Conservation (phyloP, 768 basidiomycete species). For the Collybia sordida region DNA sequence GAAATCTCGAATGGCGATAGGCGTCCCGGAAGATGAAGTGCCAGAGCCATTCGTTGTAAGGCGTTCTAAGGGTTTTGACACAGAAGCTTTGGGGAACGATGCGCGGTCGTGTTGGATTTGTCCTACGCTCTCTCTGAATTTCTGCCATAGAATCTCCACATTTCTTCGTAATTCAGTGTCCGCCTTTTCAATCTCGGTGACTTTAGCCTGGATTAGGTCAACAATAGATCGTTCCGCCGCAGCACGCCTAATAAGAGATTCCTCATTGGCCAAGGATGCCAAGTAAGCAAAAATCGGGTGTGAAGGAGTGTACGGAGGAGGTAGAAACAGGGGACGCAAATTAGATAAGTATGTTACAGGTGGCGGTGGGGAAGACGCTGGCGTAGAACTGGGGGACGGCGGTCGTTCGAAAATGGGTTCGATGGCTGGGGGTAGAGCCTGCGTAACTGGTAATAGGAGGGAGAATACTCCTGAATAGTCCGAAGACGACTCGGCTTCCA, state of each 20-base stretch:
- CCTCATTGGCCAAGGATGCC: constrained; percentile 51
- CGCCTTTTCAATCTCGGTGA: constrained; percentile 52
- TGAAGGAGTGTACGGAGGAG: constrained; percentile 74
- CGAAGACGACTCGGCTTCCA: constrained; percentile 35
- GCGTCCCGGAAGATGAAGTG: constrained; percentile 20
- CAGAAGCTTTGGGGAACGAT: constrained; percentile 8
- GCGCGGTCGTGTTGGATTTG: constrained; percentile 39
- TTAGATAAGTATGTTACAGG: constrained; percentile 44
- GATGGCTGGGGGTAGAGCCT: constrained; percentile 23
- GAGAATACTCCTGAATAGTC: constrained; percentile 47
- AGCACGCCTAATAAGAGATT: constrained; percentile 54
- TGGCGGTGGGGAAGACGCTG: constrained; percentile 26
- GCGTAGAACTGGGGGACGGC: constrained; percentile 19
- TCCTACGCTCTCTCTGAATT: constrained; percentile 48
- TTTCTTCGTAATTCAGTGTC: constrained; percentile 55
- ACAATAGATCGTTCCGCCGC: constrained; percentile 59
- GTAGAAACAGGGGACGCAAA: constrained; percentile 64
- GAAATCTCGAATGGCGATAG: constrained; percentile 53
- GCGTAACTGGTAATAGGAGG: constrained; percentile 39
- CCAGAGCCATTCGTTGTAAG: constrained; percentile 16
- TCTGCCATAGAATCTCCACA: constrained; percentile 64
- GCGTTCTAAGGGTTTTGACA: constrained; percentile 17
- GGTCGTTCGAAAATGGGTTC: constrained; percentile 23
- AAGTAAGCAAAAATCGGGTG: constrained; percentile 72
- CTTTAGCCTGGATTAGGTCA: constrained; percentile 50